Base-by-base conservation (phyloP, 768 basidiomycete species). In the Scleroderma citrinum region DNA sequence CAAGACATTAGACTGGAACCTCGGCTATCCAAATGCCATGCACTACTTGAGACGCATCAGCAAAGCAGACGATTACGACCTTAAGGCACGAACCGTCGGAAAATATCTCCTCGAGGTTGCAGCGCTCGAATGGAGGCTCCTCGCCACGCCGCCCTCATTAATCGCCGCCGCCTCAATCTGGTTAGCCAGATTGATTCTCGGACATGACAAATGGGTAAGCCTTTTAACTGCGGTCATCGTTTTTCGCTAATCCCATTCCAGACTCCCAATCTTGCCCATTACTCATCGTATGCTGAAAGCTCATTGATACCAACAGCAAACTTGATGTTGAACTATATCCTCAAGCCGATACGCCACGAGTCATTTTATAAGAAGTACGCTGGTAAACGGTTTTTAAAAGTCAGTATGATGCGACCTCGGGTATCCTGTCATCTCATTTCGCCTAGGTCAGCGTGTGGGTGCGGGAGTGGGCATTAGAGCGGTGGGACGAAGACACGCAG, bases 101-200 rank as follows among this genome's bases (percentile, higher is more conserved):
- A 96, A 97, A 66, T 97, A 92, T 67, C 75, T 96, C 45, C 71
- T 94, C 46, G 94, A 96, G 71, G 87, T 96, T 43, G 79, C 81
- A 12, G 79, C 81, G 44, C 72, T 96, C 17, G 92, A 97, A 55
- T 81, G 84, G 73, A 72, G 78, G n/a, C 71, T 97, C 53, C 71
- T 97, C 39, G 73, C 74, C 2, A 78, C 80, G 5, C 77, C 84
- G 8, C 89, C 94, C 3, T 91, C 87, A 23, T 59, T 88, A 54
- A 68, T 93, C 50, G 87, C 92, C 11, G 92, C 93, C 0, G 83
- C 90, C 10, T 79, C 86, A 0, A 78, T 90, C 54, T 96, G 92
- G 92, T 74, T 96, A 30, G 88, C 89, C 7, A 72, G 92, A 30
- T 64, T 91, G 44, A 78, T 86, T 13, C 72, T 96, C 16, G 85